Base-by-base conservation (phyloP, 2,329 filamentous ascomycete genomes). In the Calonectria pauciramosa region DNA sequence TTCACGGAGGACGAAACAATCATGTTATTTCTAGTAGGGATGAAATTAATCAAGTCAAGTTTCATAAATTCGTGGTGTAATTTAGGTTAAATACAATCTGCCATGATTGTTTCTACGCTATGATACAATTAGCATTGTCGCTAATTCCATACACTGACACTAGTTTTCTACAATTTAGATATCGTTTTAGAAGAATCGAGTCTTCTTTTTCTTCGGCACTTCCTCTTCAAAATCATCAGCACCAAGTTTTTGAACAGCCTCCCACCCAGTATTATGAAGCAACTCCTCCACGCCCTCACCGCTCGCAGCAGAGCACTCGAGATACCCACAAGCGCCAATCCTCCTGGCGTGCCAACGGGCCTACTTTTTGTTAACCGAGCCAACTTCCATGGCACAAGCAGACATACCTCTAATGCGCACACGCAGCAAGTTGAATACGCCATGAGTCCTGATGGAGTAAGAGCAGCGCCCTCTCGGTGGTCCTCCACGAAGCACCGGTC, bases 241-340 rank as follows among this genome's bases (percentile, higher is more conserved):
- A 3, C 81, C 36, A 51, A 75, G 74, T 30, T 78, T 74, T 41
- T 75, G 70, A 13, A 77, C 77, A 0, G 82, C 82, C 69, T 82
- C 81, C 38, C 67, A 71, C 2, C 59, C 81, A 32, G 79, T 76
- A 1, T 80, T 78, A 14, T 84, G 81, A 3, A 86, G 75, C 3
- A 86, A 52, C 5, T 72, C 74, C 16, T 82, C 79, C 69, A 86
- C 76, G 7, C 84, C 84, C 28, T 86, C 81, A 1, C 85, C 84
- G 9, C 82, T 85, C 14, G 79, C 74, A 60, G 85, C 84, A 7
- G 85, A 86, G 68, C 84, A 86, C 70, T 86, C 85, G 13, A 80
- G 36, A 52, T 86, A 86, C 8, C 71, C 68, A 30, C 80, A 63
- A 0, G 82, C 83, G 2, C 80, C 79, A 30, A 86, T 82, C 0